These are phyloP conservation scores for Hyaloscypha finlandica DNA, from an alignment of 495 filamentous ascomycete genomes.

Conservation along the genomic window DNA sequence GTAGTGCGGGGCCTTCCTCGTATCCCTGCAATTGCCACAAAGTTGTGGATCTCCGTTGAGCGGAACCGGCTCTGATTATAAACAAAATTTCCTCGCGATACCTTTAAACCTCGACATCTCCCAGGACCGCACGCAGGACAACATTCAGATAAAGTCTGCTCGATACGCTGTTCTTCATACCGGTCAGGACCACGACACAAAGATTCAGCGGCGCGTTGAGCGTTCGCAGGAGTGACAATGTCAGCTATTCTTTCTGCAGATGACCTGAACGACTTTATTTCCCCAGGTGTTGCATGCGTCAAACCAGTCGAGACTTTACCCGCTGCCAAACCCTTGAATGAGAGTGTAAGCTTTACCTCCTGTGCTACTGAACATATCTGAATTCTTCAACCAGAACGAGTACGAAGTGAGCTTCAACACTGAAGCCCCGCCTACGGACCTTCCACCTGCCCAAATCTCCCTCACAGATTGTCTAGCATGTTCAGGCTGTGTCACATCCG, in stretches of 20 bases:
- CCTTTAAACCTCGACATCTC: background rate
- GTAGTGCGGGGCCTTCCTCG: background rate
- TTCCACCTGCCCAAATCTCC: constrained; percentile 77
- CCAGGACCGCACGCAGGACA: background rate
- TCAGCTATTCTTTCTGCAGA: constrained; percentile 95
- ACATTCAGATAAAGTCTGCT: background rate
- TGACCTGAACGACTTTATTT: constrained; percentile 98
- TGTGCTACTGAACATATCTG: constrained; percentile 4
- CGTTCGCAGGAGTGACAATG: constrained; percentile 51
- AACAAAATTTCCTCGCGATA: background rate
- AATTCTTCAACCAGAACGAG: constrained; percentile 13
- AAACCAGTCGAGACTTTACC: constrained; percentile 94
- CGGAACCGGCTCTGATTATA: constrained; percentile 4
- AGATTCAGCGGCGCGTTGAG: constrained; percentile 11
- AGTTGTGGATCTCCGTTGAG: background rate
- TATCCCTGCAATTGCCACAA: background rate
- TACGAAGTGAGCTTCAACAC: constrained; percentile 85
- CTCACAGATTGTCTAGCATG: constrained; percentile 97
- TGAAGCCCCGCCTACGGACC: constrained; percentile 45
- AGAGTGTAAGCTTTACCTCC: constrained; percentile 9
- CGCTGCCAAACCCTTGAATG: constrained; percentile 24
- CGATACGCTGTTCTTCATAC: background rate
- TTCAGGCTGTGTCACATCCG: constrained; percentile 95
- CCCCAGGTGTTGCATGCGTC: constrained; percentile 94
- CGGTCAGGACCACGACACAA: background rate